phyloP scores from a whole-genome alignment of 2,329 filamentous ascomycete genomes.

The Penicillium thymicola region DNA sequence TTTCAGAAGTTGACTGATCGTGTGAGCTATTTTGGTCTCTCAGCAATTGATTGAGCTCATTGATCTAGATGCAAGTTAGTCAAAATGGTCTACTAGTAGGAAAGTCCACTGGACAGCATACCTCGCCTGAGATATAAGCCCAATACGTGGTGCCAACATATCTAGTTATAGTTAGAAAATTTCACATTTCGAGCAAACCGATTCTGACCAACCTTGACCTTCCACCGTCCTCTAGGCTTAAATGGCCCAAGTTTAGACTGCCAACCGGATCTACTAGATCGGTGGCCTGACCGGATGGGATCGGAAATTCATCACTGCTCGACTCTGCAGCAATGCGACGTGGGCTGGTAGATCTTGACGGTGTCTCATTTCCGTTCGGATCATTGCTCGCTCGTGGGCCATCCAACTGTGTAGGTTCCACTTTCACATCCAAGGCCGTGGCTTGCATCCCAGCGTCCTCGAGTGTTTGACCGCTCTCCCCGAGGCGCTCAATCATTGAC shows the following conservation, averaged over 20 bases:
- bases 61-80: constrained; percentile 32
- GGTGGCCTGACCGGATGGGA: constrained; percentile 41
- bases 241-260: constrained; percentile 40
- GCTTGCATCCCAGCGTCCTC: constrained; percentile 24
- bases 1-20: constrained; percentile 22
- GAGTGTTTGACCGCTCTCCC: constrained; percentile 31
- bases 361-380: constrained; percentile 10
- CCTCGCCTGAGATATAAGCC: constrained; percentile 46
- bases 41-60: constrained; percentile 44
- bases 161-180: constrained; percentile 23
- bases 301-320: constrained; percentile 42
- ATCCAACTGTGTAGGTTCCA: constrained; percentile 15
- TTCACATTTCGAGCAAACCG: background rate
- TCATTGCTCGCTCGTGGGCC: constrained; percentile 20
- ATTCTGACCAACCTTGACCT: constrained; percentile 26
- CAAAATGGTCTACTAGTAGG: background rate
- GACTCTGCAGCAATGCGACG: constrained; percentile 32
- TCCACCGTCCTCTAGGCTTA: constrained; percentile 45
- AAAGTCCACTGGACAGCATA: constrained; percentile 14
- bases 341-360: constrained; percentile 32
- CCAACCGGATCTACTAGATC: constrained; percentile 44
- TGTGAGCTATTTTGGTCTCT: constrained; percentile 41
- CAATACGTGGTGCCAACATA: constrained; percentile 47
- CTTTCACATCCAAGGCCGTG: constrained; percentile 14
- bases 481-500: constrained; percentile 45